These are phyloP conservation scores for Phytophthora aleatoria DNA, from an alignment of 352 stramenopile species.

Conservation along the genomic window DNA sequence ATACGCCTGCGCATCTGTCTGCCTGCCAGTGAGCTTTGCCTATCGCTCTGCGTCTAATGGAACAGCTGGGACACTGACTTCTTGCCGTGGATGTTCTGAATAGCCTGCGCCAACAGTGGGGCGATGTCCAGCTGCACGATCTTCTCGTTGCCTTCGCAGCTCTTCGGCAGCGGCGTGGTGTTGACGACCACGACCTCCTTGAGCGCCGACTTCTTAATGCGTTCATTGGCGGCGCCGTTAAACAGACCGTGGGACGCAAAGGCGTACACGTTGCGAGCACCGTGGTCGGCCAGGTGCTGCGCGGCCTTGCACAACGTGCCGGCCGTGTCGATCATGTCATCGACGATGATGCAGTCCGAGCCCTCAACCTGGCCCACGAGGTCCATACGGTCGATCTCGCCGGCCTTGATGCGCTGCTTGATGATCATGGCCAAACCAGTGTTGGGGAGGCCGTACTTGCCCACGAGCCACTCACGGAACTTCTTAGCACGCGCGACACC, in stretches of 20 bases:
- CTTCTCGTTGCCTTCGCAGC: constrained; percentile 96
- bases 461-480: constrained; percentile 98
- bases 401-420: constrained; percentile 98
- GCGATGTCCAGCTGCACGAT: constrained; percentile 98
- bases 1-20: constrained; percentile 21
- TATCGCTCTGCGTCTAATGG: constrained; percentile 84
- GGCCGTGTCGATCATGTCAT: constrained; percentile 99
- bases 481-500: constrained; percentile 99
- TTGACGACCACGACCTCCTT: constrained; percentile 93
- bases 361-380: constrained; percentile 98
- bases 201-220: constrained; percentile 90
- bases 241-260: constrained; percentile 99
- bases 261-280: constrained; percentile 97
- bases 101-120: constrained; percentile 97
- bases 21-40: constrained; percentile 16
- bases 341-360: constrained; percentile 99
- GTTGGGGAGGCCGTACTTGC: constrained; percentile 97
- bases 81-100: constrained; percentile 99
- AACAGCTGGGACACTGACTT: constrained; percentile 99
- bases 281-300: constrained; percentile 95
- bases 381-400: constrained; percentile 99
- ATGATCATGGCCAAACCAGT: constrained; percentile 99
- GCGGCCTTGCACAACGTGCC: constrained; percentile 98
- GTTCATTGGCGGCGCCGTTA: constrained; percentile 89
- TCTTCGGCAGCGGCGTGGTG: constrained; percentile 85